Percentiles rank a stretch among this genome's conserved stretches.
Evolutionary conservation across 2,329 filamentous ascomycete genomes (phyloP).

Genomic region (Spiromastix sp.): DNA sequence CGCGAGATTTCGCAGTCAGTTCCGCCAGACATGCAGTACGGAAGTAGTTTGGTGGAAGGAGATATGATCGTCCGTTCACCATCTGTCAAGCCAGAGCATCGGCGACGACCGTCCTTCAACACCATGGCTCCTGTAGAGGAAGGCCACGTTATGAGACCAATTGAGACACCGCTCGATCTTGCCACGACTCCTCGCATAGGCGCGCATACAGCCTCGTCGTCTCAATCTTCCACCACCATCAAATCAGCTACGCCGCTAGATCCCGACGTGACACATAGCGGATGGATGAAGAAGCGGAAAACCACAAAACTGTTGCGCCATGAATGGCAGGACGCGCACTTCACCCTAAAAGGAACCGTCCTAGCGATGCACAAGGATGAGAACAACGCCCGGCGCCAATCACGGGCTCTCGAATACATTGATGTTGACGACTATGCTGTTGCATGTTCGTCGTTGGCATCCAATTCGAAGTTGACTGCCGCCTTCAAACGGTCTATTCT

Average conservation of each 20-base stretch:
- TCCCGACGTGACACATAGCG: slow-evolving; percentile 57
- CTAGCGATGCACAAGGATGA: slow-evolving; percentile 35
- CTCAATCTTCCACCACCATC: slow-evolving; percentile 6
- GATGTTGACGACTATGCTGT: slow-evolving; percentile 32
- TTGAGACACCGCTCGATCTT: slow-evolving; percentile 23
- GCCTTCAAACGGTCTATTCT: slow-evolving; percentile 58
- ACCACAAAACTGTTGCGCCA: slow-evolving; percentile 80
- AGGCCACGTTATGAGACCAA: slow-evolving; percentile 14
- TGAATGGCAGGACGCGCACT: slow-evolving; percentile 90
- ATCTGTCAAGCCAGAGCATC: slow-evolving; percentile 33
- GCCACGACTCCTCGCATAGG: slow-evolving; percentile 9
- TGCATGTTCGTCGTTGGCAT: slow-evolving; percentile 44
- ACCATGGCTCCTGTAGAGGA: slow-evolving; percentile 22
- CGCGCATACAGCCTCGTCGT: slow-evolving; percentile 1
- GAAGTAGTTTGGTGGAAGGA: slow-evolving; percentile 26
- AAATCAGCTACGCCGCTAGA: slow-evolving; percentile 20
- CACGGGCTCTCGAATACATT: slow-evolving; percentile 22
- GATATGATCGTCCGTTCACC: slow-evolving; percentile 38
- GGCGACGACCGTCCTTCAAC: slow-evolving; percentile 17
- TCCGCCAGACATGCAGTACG: slow-evolving; percentile 84
- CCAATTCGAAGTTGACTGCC: slow-evolving; percentile 70
- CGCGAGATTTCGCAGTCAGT: slow-evolving; percentile 82
- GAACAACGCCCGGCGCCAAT: slow-evolving; percentile 13
- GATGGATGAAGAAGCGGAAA: slow-evolving; percentile 91
- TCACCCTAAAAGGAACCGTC: slow-evolving; percentile 67